Evolutionary conservation across 2,329 filamentous ascomycete genomes (phyloP), one percentile per base, ranked within the genome.

Genomic region (Neopestalotiopsis sp.): DNA sequence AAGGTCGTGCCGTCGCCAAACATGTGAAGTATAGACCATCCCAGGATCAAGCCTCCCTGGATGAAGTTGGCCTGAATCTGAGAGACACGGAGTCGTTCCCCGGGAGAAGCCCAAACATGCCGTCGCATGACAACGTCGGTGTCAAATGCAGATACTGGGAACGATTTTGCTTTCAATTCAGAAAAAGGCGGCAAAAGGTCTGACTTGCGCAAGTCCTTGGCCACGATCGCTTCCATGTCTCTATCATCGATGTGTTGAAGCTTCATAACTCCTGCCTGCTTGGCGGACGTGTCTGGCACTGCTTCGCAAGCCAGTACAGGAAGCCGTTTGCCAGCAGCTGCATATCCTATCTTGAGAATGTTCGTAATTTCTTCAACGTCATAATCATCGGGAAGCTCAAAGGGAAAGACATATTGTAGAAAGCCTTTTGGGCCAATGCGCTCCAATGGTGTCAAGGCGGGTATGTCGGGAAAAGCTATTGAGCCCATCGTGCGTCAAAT

Each of bases 1-100:
- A 78, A 81, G 2, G 76, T 72, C 13, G 71, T 78, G 2, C 76
- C 79, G 5, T 81, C 79, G 6, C 78, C 79, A n/a, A 77, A 74
- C 68, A 81, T 75, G 49, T 81, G 79, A 5, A 79, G 73, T 28
- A 73, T 72, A 64, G 69, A 72, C 71, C 72, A 71, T 13, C 68
- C 74, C 61, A 79, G 64, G 14, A 79, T 71, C 65, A 79, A 28
- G 7, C 77, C 77, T 1, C 77, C 76, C 1, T 61, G 68, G 28
- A 78, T 75, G 68, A 79, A 78, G 69, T 79, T 78, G 56, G 73
- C 73, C 67, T 79, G 77, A n/a, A 71, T 42, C 40, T 74, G 73
- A 32, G 66, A 66, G 1, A 67, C 71, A 3, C 69, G 70, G n/a
- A 74, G 68, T 56, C 72, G 70, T 65, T 77, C 75, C 4, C 70